These are phyloP conservation scores for Fusarium devonianum DNA, from an alignment of 2,329 filamentous ascomycete genomes.

Conservation along the genomic window DNA sequence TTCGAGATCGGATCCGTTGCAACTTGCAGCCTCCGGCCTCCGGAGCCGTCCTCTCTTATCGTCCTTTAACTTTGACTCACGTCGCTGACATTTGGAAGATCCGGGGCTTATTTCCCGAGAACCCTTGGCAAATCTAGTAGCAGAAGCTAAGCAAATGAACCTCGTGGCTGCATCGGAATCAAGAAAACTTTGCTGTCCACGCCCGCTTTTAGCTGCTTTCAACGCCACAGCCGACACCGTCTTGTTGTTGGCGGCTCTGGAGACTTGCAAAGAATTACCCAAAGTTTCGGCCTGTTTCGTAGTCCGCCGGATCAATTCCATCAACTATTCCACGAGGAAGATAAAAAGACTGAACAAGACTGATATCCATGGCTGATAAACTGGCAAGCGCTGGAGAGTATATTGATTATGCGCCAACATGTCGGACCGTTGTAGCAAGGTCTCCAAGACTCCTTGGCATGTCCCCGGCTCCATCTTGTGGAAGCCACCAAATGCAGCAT, in stretches of 20 bases:
- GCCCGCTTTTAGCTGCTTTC: neutral
- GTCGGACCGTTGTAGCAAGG: neutral
- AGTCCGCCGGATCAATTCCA: no score
- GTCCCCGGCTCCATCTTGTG: neutral
- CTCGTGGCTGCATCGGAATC: neutral
- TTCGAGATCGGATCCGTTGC: slow-evolving; percentile 16
- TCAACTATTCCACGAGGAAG: no score
- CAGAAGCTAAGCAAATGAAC: neutral
- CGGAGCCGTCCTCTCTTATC: neutral
- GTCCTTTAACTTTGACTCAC: neutral
- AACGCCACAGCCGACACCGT: slow-evolving; percentile 30
- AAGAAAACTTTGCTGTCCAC: neutral
- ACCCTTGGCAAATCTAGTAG: neutral
- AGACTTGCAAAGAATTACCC: no score
- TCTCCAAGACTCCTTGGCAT: neutral
- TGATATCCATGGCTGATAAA: neutral
- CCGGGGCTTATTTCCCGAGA: neutral
- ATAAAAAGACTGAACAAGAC: no score
- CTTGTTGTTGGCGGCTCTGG: slow-evolving; percentile 21
- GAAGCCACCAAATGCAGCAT: slow-evolving; percentile 4
- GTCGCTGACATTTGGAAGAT: slow-evolving; percentile 7
- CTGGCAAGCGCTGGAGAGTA: no score
- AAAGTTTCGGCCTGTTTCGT: no score
- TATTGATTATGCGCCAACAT: neutral
- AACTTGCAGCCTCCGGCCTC: neutral